These are phyloP conservation scores for Colletotrichum sp. DNA, from an alignment of 2,329 filamentous ascomycete species.

Conservation along the genomic window DNA sequence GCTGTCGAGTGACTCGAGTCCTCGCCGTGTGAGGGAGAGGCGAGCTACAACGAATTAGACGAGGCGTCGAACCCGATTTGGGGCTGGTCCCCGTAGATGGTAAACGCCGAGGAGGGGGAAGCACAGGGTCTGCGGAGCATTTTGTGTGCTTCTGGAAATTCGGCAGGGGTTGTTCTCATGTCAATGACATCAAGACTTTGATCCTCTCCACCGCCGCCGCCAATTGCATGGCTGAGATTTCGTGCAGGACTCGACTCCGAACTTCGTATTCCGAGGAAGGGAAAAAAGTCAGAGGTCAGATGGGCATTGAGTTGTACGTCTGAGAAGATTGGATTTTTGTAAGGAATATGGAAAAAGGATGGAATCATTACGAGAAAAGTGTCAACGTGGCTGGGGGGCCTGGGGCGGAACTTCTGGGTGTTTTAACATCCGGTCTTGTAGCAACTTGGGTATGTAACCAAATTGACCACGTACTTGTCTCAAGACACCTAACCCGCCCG, in stretches of 20 bases:
- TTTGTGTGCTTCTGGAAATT: neutral
- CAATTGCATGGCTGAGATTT: neutral
- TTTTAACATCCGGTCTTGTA: neutral
- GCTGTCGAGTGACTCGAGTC: neutral
- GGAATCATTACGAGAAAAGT: neutral
- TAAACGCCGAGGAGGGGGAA: neutral
- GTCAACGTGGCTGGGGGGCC: neutral
- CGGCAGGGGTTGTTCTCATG: neutral
- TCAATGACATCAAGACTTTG: conserved; percentile 21
- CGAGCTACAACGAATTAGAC: neutral
- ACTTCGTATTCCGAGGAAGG: neutral
- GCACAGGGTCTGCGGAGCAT: neutral
- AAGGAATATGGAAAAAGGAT: neutral
- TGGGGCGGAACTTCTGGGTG: neutral
- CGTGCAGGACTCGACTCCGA: neutral
- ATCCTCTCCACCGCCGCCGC: neutral
- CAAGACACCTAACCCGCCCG: neutral
- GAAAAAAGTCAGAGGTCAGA: neutral
- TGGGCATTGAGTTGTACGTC: neutral
- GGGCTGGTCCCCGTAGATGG: neutral
- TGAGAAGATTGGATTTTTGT: neutral
- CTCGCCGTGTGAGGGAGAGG: neutral
- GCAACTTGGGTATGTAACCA: neutral
- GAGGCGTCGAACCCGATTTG: neutral
- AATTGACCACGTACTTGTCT: neutral